Conservation (phyloP, 192 early-diverging fungal species). For the Backusella parvicylindrica region DNA sequence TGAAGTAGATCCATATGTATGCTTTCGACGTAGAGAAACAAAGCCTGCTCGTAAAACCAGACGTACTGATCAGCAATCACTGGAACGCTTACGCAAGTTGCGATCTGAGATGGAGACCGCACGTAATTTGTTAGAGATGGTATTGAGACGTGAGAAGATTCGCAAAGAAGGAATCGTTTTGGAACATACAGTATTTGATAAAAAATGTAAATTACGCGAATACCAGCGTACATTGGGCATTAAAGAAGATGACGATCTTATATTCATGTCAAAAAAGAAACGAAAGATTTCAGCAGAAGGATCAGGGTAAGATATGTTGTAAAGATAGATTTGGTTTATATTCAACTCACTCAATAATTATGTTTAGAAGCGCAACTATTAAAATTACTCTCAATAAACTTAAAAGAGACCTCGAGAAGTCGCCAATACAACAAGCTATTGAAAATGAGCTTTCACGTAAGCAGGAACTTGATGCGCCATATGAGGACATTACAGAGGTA, state of each 20-base stretch:
- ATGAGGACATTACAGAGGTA: constrained; percentile 73
- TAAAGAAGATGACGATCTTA: constrained; percentile 52
- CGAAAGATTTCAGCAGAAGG: constrained; percentile 35
- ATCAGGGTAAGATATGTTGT: constrained; percentile 27
- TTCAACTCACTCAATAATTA: neutral
- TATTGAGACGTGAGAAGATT: constrained; percentile 71
- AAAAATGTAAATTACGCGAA: constrained; percentile 57
- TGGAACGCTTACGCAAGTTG: constrained; percentile 83
- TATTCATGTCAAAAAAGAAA: constrained; percentile 40
- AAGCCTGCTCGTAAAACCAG: constrained; percentile 84
- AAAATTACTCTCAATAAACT: constrained; percentile 56
- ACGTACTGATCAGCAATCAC: constrained; percentile 77
- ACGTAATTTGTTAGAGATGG: constrained; percentile 75
- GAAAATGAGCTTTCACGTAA: constrained; percentile 53
- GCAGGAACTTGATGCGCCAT: constrained; percentile 58
- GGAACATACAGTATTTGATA: constrained; percentile 77
- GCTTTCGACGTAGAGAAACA: constrained; percentile 94
- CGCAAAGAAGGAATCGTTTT: constrained; percentile 70
- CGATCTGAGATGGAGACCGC: constrained; percentile 77
- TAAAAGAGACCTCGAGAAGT: constrained; percentile 43
- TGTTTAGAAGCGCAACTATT: constrained; percentile 49
- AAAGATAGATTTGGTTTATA: neutral
- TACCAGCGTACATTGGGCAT: constrained; percentile 69
- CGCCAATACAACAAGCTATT: constrained; percentile 44
- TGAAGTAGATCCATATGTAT: constrained; percentile 92